Evolutionary conservation across 768 basidiomycete genomes (phyloP), one percentile per base, ranked within the genome.

Genomic region (Calvatia gigantea): DNA sequence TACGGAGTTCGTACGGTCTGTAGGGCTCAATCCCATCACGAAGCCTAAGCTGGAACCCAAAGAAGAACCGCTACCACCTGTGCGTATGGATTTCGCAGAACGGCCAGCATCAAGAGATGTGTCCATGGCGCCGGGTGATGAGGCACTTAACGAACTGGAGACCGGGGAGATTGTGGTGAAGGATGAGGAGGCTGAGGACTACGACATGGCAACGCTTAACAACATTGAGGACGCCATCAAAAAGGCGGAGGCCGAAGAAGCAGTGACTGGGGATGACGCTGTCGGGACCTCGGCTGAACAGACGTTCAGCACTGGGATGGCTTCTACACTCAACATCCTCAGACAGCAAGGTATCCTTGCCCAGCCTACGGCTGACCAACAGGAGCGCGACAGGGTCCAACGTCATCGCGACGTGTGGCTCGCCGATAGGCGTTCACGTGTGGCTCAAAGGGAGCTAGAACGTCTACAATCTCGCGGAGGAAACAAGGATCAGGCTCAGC

Each of bases 1-100:
- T 0, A 93, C 94, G 1, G 96, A 98, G 68, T 99, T 99, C 61
- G 91, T 98, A 37, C 85, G 94, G 15, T 86, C 85, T 14, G 90
- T 92, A 44, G 83, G 85, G 1, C 84, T 83, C 59, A 82, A 84
- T 60, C 84, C 86, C 0, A 68, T 80, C 1, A 71, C 75, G 37
- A 75, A 68, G 31, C 64, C 76, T 31, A 82, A 87, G 62, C 65
- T 63, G 32, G 84, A 81, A 63, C 76, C 68, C 5, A 72, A 65
- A 50, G 79, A 78, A 62, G 56, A 66, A 9, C 48, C 51, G 14
- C 28, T 66, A 2, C 45, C 48, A n/a, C 27, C 35, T 29, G 33
- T 28, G 1, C 50, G 48, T 28, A 53, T 17, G 15, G 38, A 59
- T 21, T 19, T 47, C 7, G 21, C 32, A 7, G 37, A 37, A 32